Conservation (phyloP, 192 early-diverging fungal species). For the Cetraspora pellucida region DNA sequence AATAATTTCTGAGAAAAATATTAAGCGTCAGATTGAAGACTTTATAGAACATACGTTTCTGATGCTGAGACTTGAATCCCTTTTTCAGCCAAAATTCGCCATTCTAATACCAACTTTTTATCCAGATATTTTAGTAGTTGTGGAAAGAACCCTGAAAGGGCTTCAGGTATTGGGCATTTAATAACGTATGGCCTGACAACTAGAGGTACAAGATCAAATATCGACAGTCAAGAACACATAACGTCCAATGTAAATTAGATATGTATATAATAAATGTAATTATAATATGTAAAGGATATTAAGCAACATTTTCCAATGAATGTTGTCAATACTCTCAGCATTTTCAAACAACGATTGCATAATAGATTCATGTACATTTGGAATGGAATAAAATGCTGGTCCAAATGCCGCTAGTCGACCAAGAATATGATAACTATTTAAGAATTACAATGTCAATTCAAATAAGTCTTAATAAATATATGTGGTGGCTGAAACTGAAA, state of each 20-base stretch:
- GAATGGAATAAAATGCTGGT: constrained; percentile 39
- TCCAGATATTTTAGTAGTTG: constrained; percentile 42
- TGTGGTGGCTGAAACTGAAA: no score
- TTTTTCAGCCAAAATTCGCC: constrained; percentile 37
- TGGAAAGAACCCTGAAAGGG: constrained; percentile 36
- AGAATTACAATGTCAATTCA: neutral
- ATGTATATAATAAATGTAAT: neutral
- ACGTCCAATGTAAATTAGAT: no score
- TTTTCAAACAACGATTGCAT: constrained; percentile 43
- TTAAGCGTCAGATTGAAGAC: neutral
- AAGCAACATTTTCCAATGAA: constrained; percentile 33
- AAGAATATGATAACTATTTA: constrained; percentile 34
- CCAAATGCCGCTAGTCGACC: constrained; percentile 37
- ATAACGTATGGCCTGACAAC: constrained; percentile 37
- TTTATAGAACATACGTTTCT: neutral
- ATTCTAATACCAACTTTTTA: constrained; percentile 38
- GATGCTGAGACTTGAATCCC: constrained; percentile 25
- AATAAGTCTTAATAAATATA: neutral
- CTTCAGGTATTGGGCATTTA: constrained; percentile 36
- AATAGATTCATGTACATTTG: constrained; percentile 30
- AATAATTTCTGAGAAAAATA: neutral
- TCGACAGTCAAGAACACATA: neutral
- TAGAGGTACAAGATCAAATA: constrained; percentile 34
- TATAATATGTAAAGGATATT: constrained; percentile 14
- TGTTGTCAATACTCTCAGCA: constrained; percentile 35